These are phyloP conservation scores for Urtica urens DNA, from an alignment of 306 rosid genomes.

Conservation along the genomic window DNA sequence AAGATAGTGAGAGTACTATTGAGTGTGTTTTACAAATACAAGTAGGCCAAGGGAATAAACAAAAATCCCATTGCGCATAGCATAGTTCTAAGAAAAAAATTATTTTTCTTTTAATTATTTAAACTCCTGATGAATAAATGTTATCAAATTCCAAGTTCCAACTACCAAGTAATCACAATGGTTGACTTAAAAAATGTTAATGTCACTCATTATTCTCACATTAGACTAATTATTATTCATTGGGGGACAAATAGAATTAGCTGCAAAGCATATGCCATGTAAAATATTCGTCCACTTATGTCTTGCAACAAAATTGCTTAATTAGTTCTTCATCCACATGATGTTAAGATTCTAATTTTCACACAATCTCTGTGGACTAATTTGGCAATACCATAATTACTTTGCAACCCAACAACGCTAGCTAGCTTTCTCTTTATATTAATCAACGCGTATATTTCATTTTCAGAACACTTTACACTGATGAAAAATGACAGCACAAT, in stretches of 20 bases:
- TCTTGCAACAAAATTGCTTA: not conserved
- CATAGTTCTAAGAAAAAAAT: not conserved
- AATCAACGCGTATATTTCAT: too few relatives aligned
- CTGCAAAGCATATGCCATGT: slow-evolving; percentile 5
- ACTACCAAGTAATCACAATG: slow-evolving; percentile 1
- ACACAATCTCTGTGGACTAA: too few relatives aligned
- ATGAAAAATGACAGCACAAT: too few relatives aligned
- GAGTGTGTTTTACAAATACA: not conserved
- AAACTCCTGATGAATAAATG: too few relatives aligned
- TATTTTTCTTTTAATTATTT: too few relatives aligned
- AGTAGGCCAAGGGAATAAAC: not conserved
- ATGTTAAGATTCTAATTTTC: not conserved
- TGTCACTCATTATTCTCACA: slow-evolving; percentile 4
- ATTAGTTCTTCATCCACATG: not conserved
- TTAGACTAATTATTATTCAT: not conserved
- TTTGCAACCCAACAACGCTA: too few relatives aligned
- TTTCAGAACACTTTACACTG: too few relatives aligned
- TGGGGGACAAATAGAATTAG: too few relatives aligned
- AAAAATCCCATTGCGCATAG: not conserved
- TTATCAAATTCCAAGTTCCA: not conserved
- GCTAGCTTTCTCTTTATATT: too few relatives aligned
- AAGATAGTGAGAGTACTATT: too few relatives aligned
- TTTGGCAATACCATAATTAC: too few relatives aligned
- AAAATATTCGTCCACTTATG: not conserved
- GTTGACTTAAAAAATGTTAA: not conserved